These are phyloP conservation scores for Xylariaceae sp. DNA, from an alignment of 2,329 filamentous ascomycete genomes.

Conservation along the genomic window DNA sequence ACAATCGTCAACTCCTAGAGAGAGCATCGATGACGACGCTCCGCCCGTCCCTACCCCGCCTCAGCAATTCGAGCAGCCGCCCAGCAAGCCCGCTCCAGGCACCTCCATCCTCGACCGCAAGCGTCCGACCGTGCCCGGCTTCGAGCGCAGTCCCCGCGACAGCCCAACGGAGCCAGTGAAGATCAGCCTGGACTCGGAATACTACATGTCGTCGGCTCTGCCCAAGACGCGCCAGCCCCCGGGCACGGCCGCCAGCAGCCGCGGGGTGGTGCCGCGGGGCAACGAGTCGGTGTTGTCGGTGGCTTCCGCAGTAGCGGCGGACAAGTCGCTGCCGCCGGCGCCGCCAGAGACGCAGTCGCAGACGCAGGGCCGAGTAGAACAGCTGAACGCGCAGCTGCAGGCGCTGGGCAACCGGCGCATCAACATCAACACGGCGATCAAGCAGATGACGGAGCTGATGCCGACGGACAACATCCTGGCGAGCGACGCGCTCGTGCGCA, in stretches of 20 bases:
- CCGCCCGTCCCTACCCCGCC: constrained; percentile 43
- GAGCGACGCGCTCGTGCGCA: constrained; percentile 63
- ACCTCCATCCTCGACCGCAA: constrained; percentile 45
- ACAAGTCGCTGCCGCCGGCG: constrained; percentile 64
- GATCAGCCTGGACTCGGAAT: constrained; percentile 36
- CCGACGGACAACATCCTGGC: constrained; percentile 70
- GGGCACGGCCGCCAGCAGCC: not conserved
- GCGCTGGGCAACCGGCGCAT: constrained; percentile 67
- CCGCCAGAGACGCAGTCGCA: constrained; percentile 58
- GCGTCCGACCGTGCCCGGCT: constrained; percentile 38
- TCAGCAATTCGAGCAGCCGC: constrained; percentile 35
- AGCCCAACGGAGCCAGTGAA: constrained; percentile 32
- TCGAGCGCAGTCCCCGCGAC: constrained; percentile 23
- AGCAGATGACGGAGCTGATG: constrained; percentile 78
- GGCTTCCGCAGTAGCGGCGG: constrained; percentile 29
- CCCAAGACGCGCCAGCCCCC: not conserved
- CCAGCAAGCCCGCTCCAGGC: constrained; percentile 15
- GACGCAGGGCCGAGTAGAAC: constrained; percentile 65
- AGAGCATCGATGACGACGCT: constrained; percentile 41
- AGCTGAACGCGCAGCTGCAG: constrained; percentile 67
- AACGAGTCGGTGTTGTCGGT: constrained; percentile 26
- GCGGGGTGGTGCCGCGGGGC: constrained; percentile 4
- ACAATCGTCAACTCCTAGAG: constrained; percentile 44
- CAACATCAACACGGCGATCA: constrained; percentile 73
- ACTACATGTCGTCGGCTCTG: constrained; percentile 23